These are phyloP conservation scores for Aschersonia sp. DNA, from an alignment of 2,329 filamentous ascomycete genomes.

Conservation along the genomic window DNA sequence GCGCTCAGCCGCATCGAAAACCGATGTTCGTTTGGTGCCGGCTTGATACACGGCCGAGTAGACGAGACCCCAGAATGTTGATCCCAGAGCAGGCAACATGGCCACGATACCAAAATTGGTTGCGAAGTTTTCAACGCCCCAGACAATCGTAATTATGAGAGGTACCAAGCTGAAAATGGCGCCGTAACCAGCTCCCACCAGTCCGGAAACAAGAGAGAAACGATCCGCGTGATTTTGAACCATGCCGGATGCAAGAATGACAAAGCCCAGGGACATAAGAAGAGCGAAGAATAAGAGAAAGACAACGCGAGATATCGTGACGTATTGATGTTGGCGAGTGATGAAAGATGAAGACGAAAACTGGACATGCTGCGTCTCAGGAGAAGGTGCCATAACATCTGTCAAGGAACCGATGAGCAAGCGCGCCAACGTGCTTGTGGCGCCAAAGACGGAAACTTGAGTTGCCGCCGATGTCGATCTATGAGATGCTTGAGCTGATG, in stretches of 20 bases:
- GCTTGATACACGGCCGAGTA: slow-evolving; percentile 72
- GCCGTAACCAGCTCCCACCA: slow-evolving; percentile 85
- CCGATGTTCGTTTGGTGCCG: slow-evolving; percentile 33
- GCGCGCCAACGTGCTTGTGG: slow-evolving; percentile 81
- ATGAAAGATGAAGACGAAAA: slow-evolving; percentile 15
- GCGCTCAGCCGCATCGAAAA: slow-evolving; percentile 10
- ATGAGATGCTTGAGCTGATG: slow-evolving; percentile 26
- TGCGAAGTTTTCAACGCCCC: slow-evolving; percentile 97
- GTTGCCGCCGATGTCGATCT: slow-evolving; percentile 55
- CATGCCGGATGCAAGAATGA: slow-evolving; percentile 61
- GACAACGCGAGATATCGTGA: slow-evolving; percentile 60
- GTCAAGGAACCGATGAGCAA: slow-evolving; percentile 82
- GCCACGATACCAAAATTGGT: slow-evolving; percentile 96
- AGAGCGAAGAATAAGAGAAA: slow-evolving; percentile 67
- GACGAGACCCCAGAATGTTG: slow-evolving; percentile 80
- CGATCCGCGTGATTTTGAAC: slow-evolving; percentile 62
- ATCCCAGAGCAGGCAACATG: slow-evolving; percentile 77
- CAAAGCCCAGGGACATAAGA: slow-evolving; percentile 60
- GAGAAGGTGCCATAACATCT: slow-evolving; percentile 66
- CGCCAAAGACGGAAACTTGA: slow-evolving; percentile 82
- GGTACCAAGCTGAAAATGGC: slow-evolving; percentile 81
- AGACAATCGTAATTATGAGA: slow-evolving; percentile 91
- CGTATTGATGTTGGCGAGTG: slow-evolving; percentile 14
- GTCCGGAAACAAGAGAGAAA: slow-evolving; percentile 74
- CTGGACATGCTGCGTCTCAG: slow-evolving; percentile 43